Base-by-base conservation (phyloP, 129 eudicot species). In the Chrysanthemum seticuspe region DNA sequence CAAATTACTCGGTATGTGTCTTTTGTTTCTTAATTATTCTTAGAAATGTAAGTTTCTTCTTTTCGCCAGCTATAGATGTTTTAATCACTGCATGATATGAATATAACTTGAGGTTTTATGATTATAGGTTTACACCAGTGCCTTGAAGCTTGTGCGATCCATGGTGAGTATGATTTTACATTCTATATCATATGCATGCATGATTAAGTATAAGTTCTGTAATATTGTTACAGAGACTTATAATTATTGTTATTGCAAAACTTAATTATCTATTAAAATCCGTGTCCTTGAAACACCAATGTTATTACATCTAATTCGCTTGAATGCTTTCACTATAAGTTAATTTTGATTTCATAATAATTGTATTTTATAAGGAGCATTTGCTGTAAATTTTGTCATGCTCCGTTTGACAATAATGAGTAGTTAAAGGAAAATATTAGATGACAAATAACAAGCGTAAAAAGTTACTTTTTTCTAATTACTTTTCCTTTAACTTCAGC, bases 121-220 rank as follows among this genome's bases (percentile, higher is more conserved):
- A 34, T 77, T 74, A 11, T 89, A 93, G 98, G 98, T 93, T 13
- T 93, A 93, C 80, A 86, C 87, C 62, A 93, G 98, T 83, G 98
- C 98, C 71, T 78, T 93, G 67, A 93, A 91, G 89, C 97, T 93
- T 47, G 97, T 93, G 60, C 92, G 95, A 14, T 90, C 84, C 56
- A 80, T 80, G 84, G 84, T 80, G 4, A 70, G 84, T 80, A 45
- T 53, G 51, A 6, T 6, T 52, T 44, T 29, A 62, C 63, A 13
- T 49, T 71, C 29, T 55, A 45, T 47, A 47, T 76, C 44, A n/a
- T 40, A 40, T 73, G 56, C 49, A 62, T 62, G 62, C 40, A 51
- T 62, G 40, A 74, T 74, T 62, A 18, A 16, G 11, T 56, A 52
- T 62, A 13, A 62, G 16, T 62, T 63, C 53, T 63, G 13, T 1